Conservation (phyloP, 2,329 filamentous ascomycete species). For the Xylariaceae sp. region DNA sequence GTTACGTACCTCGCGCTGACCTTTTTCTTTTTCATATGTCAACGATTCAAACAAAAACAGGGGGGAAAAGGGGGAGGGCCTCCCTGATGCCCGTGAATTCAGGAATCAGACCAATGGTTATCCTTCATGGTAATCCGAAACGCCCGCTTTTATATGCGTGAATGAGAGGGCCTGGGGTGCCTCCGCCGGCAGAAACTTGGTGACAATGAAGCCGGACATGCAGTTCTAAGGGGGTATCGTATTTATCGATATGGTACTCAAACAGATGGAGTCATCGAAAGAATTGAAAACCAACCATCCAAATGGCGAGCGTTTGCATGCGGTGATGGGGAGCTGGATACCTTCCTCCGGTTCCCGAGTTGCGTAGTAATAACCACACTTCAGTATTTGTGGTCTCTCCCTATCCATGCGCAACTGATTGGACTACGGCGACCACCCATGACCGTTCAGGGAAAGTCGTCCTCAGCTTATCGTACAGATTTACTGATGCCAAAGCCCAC, state of each 20-base stretch:
- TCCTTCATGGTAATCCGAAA: constrained; percentile 1
- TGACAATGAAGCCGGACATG: constrained; percentile 9
- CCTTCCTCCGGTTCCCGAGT: background rate
- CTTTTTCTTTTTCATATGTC: background rate
- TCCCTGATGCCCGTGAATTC: background rate
- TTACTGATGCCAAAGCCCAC: constrained; percentile 60
- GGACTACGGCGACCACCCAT: too few species aligned
- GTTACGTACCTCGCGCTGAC: background rate
- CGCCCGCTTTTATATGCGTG: background rate
- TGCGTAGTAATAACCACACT: background rate
- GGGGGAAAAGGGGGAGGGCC: background rate
- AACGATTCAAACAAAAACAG: background rate
- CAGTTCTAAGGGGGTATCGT: constrained; percentile 1
- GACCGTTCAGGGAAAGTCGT: constrained; percentile 23
- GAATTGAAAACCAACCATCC: background rate
- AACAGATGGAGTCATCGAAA: background rate
- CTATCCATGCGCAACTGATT: too few species aligned
- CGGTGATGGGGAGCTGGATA: background rate
- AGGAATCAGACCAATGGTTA: background rate
- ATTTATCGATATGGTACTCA: constrained; percentile 4
- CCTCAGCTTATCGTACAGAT: constrained; percentile 50
- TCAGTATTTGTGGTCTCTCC: background rate
- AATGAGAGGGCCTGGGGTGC: background rate
- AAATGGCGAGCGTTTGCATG: background rate
- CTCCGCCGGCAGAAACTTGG: background rate